Evolutionary conservation across 2,329 filamentous ascomycete species (phyloP), one percentile per base, ranked within the genome.

Genomic region (Aspergillus sclerotialis): DNA sequence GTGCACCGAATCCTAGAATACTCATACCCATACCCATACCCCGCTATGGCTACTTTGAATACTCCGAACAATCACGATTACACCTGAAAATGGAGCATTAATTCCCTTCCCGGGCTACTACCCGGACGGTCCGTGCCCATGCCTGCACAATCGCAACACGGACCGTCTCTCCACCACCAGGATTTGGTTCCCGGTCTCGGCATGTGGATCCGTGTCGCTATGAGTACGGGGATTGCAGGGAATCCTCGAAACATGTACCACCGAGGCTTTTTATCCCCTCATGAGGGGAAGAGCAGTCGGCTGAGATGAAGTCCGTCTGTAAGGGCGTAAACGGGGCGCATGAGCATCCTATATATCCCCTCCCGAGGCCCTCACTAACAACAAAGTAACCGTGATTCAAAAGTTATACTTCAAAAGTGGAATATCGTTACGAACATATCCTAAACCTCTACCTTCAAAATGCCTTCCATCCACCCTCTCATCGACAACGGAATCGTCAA

Each of bases 401-500:
- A 19, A 18, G 23, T 12, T 30, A 13, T 17, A 29, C 7, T 16
- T 17, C 14, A 29, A 14, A 23, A 12, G 15, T 31, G 2, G 4
- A n/a, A 10, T 19, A 6, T 18, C 15, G 14, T n/a, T n/a, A n/a
- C n/a, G n/a, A n/a, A n/a, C n/a, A 6, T 31, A 1, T 6, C 19
- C 29, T 24, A 23, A 17, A 14, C 14, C 12, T 21, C 9, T 24
- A n/a, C n/a, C 26, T 32, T 16, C 15, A 30, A 10, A 33, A 36
- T 55, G 29, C 58, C 56, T 16, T 71, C 69, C 13, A 65, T 83
- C 12, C 79, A 83, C 60, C 79, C 80, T 28, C 54, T 71, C 32
- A 63, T 83, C 61, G 75, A 81, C 63, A 74, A 75, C 46, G 77
- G 78, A 55, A 49, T 82, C 54, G 64, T 60, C 38, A 74, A 75